Conservation (phyloP, 148 eudicot species). For the Rhododendron henanense region DNA sequence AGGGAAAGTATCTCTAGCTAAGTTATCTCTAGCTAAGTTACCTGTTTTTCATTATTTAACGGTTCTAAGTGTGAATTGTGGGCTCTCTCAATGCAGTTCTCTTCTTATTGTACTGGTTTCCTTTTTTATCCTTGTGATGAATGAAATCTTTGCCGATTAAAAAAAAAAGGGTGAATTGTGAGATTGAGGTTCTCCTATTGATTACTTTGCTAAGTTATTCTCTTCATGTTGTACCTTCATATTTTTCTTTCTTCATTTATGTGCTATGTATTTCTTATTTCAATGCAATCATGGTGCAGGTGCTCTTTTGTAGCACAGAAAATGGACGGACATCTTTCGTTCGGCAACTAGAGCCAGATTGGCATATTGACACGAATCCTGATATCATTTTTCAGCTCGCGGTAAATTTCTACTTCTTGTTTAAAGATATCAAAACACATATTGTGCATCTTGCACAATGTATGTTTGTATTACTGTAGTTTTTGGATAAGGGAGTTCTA, state of each 20-base stretch:
- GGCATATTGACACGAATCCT: conserved; percentile 90
- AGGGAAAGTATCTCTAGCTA: neutral
- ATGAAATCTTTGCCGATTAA: too few relatives aligned
- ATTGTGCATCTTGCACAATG: neutral
- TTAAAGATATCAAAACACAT: neutral
- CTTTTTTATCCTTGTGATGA: neutral
- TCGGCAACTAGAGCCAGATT: conserved; percentile 95
- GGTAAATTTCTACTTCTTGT: conserved; percentile 34
- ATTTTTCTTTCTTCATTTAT: neutral
- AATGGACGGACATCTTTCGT: conserved; percentile 87
- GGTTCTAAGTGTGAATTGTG: too few relatives aligned
- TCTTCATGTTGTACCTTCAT: neutral
- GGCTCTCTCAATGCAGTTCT: too few relatives aligned
- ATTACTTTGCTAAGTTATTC: neutral
- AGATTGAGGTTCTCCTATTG: neutral
- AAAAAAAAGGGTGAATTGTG: too few relatives aligned
- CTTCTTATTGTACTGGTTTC: too few relatives aligned
- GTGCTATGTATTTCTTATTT: neutral
- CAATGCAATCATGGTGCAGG: conserved; percentile 39
- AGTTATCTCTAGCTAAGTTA: neutral
- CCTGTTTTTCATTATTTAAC: neutral
- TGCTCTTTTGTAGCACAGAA: conserved; percentile 91
- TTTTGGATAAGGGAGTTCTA: neutral
- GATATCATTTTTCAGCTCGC: conserved; percentile 77
- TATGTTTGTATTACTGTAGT: neutral